Base-by-base conservation (phyloP, 1,284 basidiomycete species). In the Cryptococcus floricola region DNA sequence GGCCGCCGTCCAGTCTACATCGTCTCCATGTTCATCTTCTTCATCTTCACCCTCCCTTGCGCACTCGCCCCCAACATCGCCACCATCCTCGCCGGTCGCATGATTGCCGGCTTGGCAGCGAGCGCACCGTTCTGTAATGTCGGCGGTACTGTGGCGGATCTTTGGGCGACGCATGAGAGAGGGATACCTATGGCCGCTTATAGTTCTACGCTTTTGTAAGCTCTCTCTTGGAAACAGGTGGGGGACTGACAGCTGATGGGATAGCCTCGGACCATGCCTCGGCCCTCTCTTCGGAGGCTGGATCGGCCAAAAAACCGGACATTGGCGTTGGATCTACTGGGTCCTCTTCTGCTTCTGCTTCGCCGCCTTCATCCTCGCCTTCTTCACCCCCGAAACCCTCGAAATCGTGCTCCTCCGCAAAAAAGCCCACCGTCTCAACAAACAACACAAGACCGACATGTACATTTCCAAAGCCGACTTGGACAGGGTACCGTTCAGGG, bases 241-340 rank as follows among this genome's bases (percentile, higher is more conserved):
- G 19, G 23, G 16, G 28, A 37, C 4, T 4, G 7, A 13, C 43
- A 5, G 6, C n/a, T 19, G 25, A 37, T 38, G 8, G n/a, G 42
- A 34, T 46, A 63, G 61, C 58, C 70, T 76, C 42, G 80, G 79
- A n/a, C 79, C 79, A 5, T 76, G 76, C 23, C 66, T 76, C 5
- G 76, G 75, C n/a, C 75, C 77, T 3, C 63, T 78, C 31, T 65
- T 78, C 39, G 73, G 76, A 7, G 74, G 73, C 2, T 77, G 72
- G 68, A 76, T 80, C 52, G 60, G 63, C 0, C 50, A 67, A 39
- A 66, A 68, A 51, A 69, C 67, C 1, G 52, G 56, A 12, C 60
- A 64, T 4, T 80, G 78, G 79, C 64, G 77, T 9, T 79, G 78
- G 76, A 76, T 79, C 56, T 78, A 79, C 68, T 79, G 75, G 76